Percentiles rank a stretch among this genome's conserved stretches.
Conservation (phyloP, 108 stramenopile genomes). For the Phaeodactylum tricornutum region DNA sequence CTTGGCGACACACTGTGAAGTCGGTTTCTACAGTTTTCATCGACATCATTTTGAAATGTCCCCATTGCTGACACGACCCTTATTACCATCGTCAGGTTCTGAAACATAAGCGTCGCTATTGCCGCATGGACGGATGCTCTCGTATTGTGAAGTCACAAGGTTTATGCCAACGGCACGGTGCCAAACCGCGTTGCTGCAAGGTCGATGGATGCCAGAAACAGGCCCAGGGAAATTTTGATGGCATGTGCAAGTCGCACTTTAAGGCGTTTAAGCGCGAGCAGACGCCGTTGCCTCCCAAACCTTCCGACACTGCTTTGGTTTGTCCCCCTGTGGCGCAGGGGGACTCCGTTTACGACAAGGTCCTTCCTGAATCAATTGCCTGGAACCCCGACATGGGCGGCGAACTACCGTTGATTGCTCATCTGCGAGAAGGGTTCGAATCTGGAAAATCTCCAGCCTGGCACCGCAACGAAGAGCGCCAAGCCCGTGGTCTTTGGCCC, state of each 20-base stretch:
- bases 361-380: constrained; percentile 36
- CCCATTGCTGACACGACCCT: too few species aligned
- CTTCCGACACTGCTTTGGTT: constrained; percentile 7
- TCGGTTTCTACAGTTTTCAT: too few species aligned
- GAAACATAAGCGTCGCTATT: constrained; percentile 56
- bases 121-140: constrained; percentile 38
- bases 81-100: too few species aligned
- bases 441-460: constrained; percentile 41
- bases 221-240: constrained; percentile 53
- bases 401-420: constrained; percentile 25
- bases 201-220: constrained; percentile 38
- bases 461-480: constrained; percentile 64
- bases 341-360: constrained; percentile 46
- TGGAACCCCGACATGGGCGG: constrained; percentile 11
- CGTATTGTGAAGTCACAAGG: constrained; percentile 63
- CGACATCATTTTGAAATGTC: too few species aligned
- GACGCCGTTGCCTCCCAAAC: constrained; percentile 20
- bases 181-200: constrained; percentile 40
- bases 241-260: constrained; percentile 64
- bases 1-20: too few species aligned
- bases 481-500: constrained; percentile 43
- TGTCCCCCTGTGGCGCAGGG: constrained; percentile 14
- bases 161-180: constrained; percentile 49
- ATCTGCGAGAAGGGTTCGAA: constrained; percentile 38
- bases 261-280: constrained; percentile 25